Percentiles rank a stretch among this genome's conserved stretches.
Conservation (phyloP, 78 protist species). For the Dictyostelium brefeldianum region DNA sequence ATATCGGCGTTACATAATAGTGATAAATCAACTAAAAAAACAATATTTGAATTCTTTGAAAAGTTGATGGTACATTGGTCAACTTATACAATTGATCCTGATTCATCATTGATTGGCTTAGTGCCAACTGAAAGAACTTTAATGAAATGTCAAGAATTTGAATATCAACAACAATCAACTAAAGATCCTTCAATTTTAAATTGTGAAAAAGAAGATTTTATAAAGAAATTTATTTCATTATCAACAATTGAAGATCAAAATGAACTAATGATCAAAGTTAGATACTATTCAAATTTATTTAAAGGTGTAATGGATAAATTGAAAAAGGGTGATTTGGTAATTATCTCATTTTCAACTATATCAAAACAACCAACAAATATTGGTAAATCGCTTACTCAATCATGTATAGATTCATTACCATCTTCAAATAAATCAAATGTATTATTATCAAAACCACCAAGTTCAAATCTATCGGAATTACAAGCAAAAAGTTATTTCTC, state of each 20-base stretch:
- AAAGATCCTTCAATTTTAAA: no score
- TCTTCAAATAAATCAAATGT: background rate
- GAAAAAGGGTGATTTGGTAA: conserved; percentile 50
- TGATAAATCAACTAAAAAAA: background rate
- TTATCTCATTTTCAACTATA: conserved; percentile 4
- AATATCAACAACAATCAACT: background rate
- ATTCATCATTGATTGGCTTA: conserved; percentile 31
- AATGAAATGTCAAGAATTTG: conserved; percentile 14
- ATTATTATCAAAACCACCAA: conserved; percentile 2
- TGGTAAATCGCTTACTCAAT: background rate
- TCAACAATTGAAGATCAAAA: conserved; percentile 31
- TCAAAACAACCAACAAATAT: background rate
- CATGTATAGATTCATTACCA: background rate
- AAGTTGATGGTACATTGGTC: conserved; percentile 9
- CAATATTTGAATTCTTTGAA: background rate
- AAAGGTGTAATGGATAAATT: conserved; percentile 58
- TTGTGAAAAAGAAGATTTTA: background rate
- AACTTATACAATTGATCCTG: conserved; percentile 36
- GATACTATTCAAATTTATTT: conserved; percentile 37
- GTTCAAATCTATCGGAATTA: background rate
- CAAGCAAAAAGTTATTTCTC: background rate
- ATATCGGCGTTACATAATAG: background rate
- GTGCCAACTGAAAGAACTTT: conserved; percentile 41
- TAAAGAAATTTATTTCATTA: conserved; percentile 38
- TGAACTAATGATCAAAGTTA: conserved; percentile 14